Evolutionary conservation across 352 stramenopile genomes (phyloP).

Genomic region (Phytopythium mirpurense): DNA sequence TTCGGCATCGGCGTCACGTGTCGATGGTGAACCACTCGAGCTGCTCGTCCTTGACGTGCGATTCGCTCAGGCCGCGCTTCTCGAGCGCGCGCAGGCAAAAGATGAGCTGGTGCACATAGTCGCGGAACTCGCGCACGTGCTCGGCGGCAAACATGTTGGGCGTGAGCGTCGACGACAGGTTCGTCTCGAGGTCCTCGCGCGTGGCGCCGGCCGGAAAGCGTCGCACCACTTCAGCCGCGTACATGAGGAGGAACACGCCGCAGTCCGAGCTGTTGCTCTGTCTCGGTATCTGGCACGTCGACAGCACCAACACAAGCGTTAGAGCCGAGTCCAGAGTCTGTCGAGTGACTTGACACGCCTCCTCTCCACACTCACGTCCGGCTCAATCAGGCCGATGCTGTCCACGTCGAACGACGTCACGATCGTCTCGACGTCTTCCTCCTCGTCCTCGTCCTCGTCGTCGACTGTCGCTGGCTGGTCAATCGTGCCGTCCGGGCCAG

Average conservation of each 20-base stretch:
- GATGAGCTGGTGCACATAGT: slow-evolving; percentile 74
- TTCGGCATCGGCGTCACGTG: slow-evolving; percentile 6
- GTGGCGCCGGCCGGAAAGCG: slow-evolving; percentile 50
- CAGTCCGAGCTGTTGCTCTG: slow-evolving; percentile 94
- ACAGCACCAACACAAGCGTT: background rate
- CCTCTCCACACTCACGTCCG: slow-evolving; percentile 81
- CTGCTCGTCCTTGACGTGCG: slow-evolving; percentile 45
- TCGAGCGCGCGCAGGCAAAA: slow-evolving; percentile 64
- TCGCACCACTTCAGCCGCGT: slow-evolving; percentile 56
- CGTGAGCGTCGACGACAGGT: slow-evolving; percentile 39
- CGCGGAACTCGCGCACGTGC: slow-evolving; percentile 68
- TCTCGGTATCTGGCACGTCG: slow-evolving; percentile 71
- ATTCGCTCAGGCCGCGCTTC: slow-evolving; percentile 34
- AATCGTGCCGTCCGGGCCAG: slow-evolving; percentile 2
- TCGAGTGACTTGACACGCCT: too few species aligned
- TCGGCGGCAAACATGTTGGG: slow-evolving; percentile 59
- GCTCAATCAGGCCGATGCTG: slow-evolving; percentile 52
- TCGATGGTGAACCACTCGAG: slow-evolving; percentile 58
- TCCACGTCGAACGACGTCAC: slow-evolving; percentile 48
- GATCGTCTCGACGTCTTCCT: slow-evolving; percentile 11
- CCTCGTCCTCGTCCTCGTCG: slow-evolving; percentile 2
- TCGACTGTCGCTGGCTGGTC: slow-evolving; percentile 4
- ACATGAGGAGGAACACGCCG: slow-evolving; percentile 83
- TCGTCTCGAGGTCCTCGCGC: slow-evolving; percentile 44
- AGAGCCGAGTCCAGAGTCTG: too few species aligned